Evolutionary conservation across 2,329 filamentous ascomycete species (phyloP).

Genomic region (Colletotrichum sp.): DNA sequence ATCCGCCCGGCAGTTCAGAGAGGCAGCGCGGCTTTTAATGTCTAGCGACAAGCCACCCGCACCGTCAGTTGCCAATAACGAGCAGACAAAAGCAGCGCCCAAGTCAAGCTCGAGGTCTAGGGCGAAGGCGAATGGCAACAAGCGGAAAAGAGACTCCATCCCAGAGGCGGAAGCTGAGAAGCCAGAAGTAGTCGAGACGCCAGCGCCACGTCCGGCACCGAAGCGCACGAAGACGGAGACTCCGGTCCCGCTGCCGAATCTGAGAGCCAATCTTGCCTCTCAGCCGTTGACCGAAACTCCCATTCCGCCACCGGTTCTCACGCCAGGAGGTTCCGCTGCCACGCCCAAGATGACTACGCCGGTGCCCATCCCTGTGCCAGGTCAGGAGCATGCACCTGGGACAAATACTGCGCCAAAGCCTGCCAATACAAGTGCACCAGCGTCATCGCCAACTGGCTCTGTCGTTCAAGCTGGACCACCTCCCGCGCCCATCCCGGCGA

Average conservation of each 20-base stretch:
- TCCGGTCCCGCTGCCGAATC: slow-evolving; percentile 54
- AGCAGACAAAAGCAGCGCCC: slow-evolving; percentile 32
- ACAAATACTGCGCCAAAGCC: not conserved
- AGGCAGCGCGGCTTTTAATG: slow-evolving; percentile 51
- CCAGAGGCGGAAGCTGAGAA: slow-evolving; percentile 32
- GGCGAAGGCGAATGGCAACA: slow-evolving; percentile 33
- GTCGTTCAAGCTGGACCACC: not conserved
- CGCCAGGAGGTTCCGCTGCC: slow-evolving; percentile 26
- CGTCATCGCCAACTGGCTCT: slow-evolving; percentile 16
- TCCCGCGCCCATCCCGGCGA: slow-evolving; percentile 40
- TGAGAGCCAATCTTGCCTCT: slow-evolving; percentile 32
- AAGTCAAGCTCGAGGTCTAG: slow-evolving; percentile 32
- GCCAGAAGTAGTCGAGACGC: slow-evolving; percentile 30
- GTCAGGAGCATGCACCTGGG: slow-evolving; percentile 12
- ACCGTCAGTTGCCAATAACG: slow-evolving; percentile 29
- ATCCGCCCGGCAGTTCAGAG: slow-evolving; percentile 57
- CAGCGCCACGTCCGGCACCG: slow-evolving; percentile 38
- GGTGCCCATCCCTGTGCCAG: slow-evolving; percentile 29
- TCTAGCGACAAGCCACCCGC: slow-evolving; percentile 27
- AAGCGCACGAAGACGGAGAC: slow-evolving; percentile 65
- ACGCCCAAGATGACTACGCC: slow-evolving; percentile 35
- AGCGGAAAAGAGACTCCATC: slow-evolving; percentile 51
- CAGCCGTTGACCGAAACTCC: slow-evolving; percentile 21
- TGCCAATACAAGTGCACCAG: slow-evolving; percentile 7
- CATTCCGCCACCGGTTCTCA: slow-evolving; percentile 34